A percentile compares a stretch with the other conserved stretches of the same genome.
These are phyloP conservation scores for Moricandia moricandioides DNA, from an alignment of 345 rosid species.

Conservation along the genomic window DNA sequence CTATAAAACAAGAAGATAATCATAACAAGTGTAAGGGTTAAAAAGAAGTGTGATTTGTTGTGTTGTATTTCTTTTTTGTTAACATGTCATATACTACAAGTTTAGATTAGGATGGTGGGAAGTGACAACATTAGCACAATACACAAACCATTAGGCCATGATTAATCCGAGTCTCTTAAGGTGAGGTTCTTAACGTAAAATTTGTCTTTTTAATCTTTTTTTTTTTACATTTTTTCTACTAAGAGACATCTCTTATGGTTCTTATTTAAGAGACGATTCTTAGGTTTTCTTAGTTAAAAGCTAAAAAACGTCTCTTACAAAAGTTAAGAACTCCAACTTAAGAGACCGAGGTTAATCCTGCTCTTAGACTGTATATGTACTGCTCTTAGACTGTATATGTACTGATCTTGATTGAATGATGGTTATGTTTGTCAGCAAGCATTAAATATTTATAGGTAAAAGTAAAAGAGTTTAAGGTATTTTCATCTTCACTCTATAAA, in stretches of 20 bases:
- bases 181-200: no score
- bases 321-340: no score
- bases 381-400: background rate
- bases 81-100: background rate
- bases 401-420: background rate
- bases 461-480: background rate
- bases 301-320: no score
- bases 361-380: no score
- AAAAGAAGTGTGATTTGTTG: background rate
- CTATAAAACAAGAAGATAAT: background rate
- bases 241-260: no score
- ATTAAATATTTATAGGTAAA: background rate
- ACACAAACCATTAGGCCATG: background rate
- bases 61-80: background rate
- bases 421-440: background rate
- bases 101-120: background rate
- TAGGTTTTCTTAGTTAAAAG: no score
- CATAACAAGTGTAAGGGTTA: background rate
- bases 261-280: no score
- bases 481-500: no score
- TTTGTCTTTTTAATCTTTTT: no score
- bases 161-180: no score
- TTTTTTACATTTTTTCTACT: no score
- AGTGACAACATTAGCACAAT: background rate
- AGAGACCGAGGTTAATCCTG: no score